Evolutionary conservation across 768 basidiomycete genomes (phyloP).

Genomic region (Xanthoconium stramineum): DNA sequence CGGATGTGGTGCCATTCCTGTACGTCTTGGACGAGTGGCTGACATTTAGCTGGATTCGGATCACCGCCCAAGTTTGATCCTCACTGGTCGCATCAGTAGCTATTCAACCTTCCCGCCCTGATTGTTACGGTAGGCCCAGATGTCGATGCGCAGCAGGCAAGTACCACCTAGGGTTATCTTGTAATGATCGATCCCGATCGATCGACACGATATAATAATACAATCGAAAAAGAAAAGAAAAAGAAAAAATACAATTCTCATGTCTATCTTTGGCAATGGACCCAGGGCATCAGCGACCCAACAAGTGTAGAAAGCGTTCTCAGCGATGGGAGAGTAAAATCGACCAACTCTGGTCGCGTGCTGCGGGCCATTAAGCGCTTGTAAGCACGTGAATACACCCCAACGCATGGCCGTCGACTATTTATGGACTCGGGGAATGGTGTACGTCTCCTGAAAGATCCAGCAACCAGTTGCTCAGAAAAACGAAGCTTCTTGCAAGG

Average conservation of each 20-base stretch:
- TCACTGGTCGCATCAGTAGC: background rate
- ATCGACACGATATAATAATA: background rate
- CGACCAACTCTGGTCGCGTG: slow-evolving; percentile 20
- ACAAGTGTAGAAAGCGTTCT: slow-evolving; percentile 32
- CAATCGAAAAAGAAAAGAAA: background rate
- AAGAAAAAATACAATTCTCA: background rate
- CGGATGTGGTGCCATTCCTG: background rate
- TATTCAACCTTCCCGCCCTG: background rate
- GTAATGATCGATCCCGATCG: background rate
- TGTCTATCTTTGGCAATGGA: slow-evolving; percentile 14
- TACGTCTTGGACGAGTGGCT: background rate
- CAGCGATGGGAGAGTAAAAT: slow-evolving; percentile 32
- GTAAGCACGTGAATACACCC: slow-evolving; percentile 11
- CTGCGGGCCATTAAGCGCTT: slow-evolving; percentile 8
- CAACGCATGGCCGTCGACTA: slow-evolving; percentile 17
- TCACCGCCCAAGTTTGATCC: background rate
- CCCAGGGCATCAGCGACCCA: slow-evolving; percentile 31
- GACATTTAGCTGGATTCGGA: background rate
- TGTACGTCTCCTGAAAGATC: slow-evolving; percentile 10
- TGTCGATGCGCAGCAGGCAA: background rate
- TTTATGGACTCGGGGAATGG: slow-evolving; percentile 10
- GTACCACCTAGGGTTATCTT: background rate
- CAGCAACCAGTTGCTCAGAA: slow-evolving; percentile 1
- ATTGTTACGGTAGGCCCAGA: no score
- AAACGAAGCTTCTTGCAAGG: slow-evolving; percentile 27